Percentiles rank a stretch among this genome's conserved stretches.
phyloP scores from a whole-genome alignment of 1,139 yeast species.

The Candida sp. region DNA sequence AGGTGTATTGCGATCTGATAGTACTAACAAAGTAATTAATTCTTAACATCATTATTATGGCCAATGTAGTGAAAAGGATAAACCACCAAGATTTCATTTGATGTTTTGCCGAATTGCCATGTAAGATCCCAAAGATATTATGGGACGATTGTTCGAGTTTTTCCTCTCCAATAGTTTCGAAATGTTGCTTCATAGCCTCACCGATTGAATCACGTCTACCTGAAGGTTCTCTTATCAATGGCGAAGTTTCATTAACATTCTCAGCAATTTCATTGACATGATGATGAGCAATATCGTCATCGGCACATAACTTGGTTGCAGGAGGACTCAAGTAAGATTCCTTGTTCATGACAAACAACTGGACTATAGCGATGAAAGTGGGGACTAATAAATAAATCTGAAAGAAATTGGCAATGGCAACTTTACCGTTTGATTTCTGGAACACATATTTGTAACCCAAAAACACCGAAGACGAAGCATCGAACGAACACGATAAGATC shows the following conservation, averaged over 20 bases:
- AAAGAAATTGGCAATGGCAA: conserved; percentile 33
- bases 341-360: conserved; percentile 38
- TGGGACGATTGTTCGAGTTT: conserved; percentile 31
- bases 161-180: conserved; percentile 39
- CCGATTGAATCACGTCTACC: conserved; percentile 42
- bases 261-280: conserved; percentile 3
- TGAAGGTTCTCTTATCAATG: conserved; percentile 10
- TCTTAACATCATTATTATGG: conserved; percentile 42
- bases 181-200: conserved; percentile 44
- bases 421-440: conserved; percentile 20
- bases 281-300: conserved; percentile 14
- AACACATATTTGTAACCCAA: conserved; percentile 14
- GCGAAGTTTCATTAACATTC: too few species aligned
- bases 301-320: conserved; percentile 23
- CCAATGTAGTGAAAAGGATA: conserved; percentile 33
- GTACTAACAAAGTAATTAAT: conserved; percentile 47
- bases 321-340: conserved; percentile 39
- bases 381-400: conserved; percentile 37
- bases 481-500: conserved; percentile 19
- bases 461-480: not conserved
- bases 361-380: conserved; percentile 34
- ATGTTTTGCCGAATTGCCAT: conserved; percentile 38
- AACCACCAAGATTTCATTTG: conserved; percentile 45
- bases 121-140: conserved; percentile 42
- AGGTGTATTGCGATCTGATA: conserved; percentile 41